Percentiles rank a stretch among this genome's conserved stretches.
Conservation (phyloP, 805 yeast genomes). For the Yamadazyma phyllophila region DNA sequence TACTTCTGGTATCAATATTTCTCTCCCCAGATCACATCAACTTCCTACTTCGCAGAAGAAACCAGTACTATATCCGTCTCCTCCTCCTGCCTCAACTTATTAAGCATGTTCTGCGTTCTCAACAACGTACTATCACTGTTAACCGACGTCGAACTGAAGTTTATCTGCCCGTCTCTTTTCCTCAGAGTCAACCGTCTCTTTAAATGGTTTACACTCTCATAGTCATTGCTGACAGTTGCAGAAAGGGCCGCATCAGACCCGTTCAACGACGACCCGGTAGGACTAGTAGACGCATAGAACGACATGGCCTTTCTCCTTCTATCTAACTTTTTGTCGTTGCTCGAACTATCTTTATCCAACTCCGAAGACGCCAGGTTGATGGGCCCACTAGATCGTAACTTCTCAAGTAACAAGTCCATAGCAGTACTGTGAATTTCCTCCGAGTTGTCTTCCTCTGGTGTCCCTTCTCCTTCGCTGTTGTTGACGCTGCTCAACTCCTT, state of each 20-base stretch:
- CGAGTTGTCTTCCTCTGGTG: slow-evolving; percentile 10
- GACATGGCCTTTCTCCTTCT: slow-evolving; percentile 34
- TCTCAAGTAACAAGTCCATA: slow-evolving; percentile 32
- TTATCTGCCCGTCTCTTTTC: slow-evolving; percentile 16
- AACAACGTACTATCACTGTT: slow-evolving; percentile 28
- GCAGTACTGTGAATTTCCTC: slow-evolving; percentile 20
- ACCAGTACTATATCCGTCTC: background rate
- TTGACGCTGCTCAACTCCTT: slow-evolving; percentile 7
- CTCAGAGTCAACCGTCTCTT: slow-evolving; percentile 39
- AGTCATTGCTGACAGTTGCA: slow-evolving; percentile 17
- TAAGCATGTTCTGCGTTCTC: slow-evolving; percentile 42
- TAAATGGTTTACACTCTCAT: slow-evolving; percentile 38
- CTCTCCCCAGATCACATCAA: no score
- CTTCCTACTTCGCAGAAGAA: no score
- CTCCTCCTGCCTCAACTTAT: slow-evolving; percentile 23
- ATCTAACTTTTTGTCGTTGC: slow-evolving; percentile 18
- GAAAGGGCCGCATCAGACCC: background rate
- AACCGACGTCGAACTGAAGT: slow-evolving; percentile 9
- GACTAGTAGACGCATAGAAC: slow-evolving; percentile 28
- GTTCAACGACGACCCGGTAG: slow-evolving; percentile 20
- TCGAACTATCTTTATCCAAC: background rate
- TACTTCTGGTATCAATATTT: no score
- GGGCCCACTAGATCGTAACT: slow-evolving; percentile 29
- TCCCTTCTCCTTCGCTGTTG: slow-evolving; percentile 11
- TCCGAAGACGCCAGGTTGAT: slow-evolving; percentile 12